These are phyloP conservation scores for Xylariaceae sp. DNA, from an alignment of 2,329 filamentous ascomycete genomes.

Conservation along the genomic window DNA sequence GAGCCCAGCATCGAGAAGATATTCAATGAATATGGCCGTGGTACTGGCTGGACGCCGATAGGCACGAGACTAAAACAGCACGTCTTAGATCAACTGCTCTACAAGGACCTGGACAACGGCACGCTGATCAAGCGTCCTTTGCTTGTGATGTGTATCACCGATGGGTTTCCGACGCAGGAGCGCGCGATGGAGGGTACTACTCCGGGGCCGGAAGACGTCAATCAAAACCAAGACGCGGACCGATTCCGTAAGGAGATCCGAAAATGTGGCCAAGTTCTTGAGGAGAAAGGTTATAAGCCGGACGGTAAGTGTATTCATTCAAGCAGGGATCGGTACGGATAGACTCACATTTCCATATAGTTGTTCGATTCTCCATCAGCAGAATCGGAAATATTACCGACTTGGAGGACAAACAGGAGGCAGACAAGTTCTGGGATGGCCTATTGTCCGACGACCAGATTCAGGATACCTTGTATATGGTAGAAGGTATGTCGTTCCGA, in stretches of 20 bases:
- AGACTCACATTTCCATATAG: neutral
- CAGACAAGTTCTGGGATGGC: constrained; percentile 10
- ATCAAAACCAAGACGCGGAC: constrained; percentile 11
- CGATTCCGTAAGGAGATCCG: constrained; percentile 16
- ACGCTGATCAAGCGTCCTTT: constrained; percentile 13
- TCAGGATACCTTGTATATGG: constrained; percentile 15
- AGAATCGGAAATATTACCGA: constrained; percentile 19
- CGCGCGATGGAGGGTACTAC: constrained; percentile 5
- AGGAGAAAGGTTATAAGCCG: constrained; percentile 7
- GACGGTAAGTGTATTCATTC: constrained; percentile 11
- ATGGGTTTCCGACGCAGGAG: constrained; percentile 17
- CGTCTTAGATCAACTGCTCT: constrained; percentile 18
- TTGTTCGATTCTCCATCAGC: constrained; percentile 17
- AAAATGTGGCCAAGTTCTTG: constrained; percentile 3
- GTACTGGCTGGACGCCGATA: constrained; percentile 16
- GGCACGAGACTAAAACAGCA: constrained; percentile 16
- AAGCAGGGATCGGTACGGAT: neutral
- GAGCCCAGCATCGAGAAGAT: constrained; percentile 1
- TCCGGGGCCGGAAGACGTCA: constrained; percentile 3
- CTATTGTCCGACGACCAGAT: constrained; percentile 11
- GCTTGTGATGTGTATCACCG: constrained; percentile 18
- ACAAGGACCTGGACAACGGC: constrained; percentile 6
- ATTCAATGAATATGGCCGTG: constrained; percentile 3
- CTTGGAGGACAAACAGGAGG: constrained; percentile 9
- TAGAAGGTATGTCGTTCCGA: constrained; percentile 6